phyloP scores from a whole-genome alignment of 169 alveolate genomes.

The Theileria parva region DNA sequence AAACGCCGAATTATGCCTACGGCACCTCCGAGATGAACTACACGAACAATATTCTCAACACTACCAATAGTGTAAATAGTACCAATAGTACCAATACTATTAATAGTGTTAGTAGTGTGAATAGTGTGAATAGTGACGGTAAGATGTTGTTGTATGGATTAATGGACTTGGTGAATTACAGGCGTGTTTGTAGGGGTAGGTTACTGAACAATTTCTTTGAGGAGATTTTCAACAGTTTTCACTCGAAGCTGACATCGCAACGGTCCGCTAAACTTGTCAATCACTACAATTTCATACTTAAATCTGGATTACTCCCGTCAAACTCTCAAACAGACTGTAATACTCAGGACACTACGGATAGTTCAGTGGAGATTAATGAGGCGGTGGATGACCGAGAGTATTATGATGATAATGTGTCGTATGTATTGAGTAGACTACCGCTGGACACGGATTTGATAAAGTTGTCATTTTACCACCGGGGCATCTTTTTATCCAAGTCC shows the following conservation, averaged over 20 bases:
- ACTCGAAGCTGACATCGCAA: not conserved
- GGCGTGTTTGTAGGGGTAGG: slow-evolving; percentile 12
- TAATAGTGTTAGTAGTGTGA: not conserved
- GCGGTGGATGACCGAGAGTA: not conserved
- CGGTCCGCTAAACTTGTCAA: not conserved
- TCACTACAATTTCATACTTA: slow-evolving; percentile 37
- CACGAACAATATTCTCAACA: not conserved
- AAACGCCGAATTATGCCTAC: not conserved
- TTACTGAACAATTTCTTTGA: slow-evolving; percentile 40
- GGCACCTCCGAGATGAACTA: not conserved
- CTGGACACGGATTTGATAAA: slow-evolving; percentile 30
- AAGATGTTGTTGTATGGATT: not conserved
- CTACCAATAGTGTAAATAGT: not conserved
- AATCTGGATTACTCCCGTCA: slow-evolving; percentile 23
- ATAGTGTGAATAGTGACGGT: slow-evolving; percentile 12
- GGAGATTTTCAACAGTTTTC: slow-evolving; percentile 15
- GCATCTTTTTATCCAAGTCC: slow-evolving; percentile 22
- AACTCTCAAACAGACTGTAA: too few species aligned
- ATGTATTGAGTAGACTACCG: slow-evolving; percentile 43
- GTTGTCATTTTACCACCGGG: slow-evolving; percentile 35
- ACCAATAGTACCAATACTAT: not conserved
- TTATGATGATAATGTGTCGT: slow-evolving; percentile 46
- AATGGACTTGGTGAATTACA: slow-evolving; percentile 3
- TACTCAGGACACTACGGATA: not conserved
- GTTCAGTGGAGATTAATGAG: not conserved